phyloP scores from a whole-genome alignment of 116 monocot genomes.

The Thalassia testudinum region DNA sequence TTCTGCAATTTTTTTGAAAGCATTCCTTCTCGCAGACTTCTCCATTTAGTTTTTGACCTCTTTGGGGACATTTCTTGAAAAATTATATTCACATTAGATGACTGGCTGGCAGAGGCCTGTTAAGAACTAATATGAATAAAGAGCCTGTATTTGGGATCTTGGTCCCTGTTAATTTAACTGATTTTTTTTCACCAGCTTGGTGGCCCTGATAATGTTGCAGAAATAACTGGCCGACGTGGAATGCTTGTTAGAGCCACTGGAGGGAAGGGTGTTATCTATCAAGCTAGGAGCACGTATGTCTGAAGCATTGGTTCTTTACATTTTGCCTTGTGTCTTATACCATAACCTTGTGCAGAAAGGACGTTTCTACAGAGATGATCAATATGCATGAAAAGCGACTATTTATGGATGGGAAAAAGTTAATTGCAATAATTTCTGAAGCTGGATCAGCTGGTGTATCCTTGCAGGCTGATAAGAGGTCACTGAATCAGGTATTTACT shows the following conservation, averaged over 20 bases:
- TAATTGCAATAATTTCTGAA: slow-evolving; percentile 94
- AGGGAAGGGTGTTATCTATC: slow-evolving; percentile 96
- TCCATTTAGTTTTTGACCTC: no score
- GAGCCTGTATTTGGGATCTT: no score
- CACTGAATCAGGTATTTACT: slow-evolving; percentile 60
- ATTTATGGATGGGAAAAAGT: slow-evolving; percentile 96
- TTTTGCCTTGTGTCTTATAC: not conserved
- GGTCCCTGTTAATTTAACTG: not conserved
- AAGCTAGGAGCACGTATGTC: slow-evolving; percentile 73
- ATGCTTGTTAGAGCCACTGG: slow-evolving; percentile 84
- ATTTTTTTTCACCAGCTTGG: slow-evolving; percentile 45
- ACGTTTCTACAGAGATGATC: slow-evolving; percentile 93
- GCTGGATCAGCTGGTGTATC: slow-evolving; percentile 99
- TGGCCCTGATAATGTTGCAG: slow-evolving; percentile 92
- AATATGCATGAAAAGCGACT: slow-evolving; percentile 96
- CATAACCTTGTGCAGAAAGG: slow-evolving; percentile 45
- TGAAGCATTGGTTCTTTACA: slow-evolving; percentile 3
- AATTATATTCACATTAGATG: no score
- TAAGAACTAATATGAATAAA: no score
- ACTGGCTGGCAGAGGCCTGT: no score
- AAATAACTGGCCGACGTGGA: slow-evolving; percentile 93
- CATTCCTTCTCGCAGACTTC: no score
- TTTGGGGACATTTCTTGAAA: no score
- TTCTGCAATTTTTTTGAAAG: no score
- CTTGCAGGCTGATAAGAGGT: slow-evolving; percentile 91